A percentile compares a stretch with the other conserved stretches of the same genome.
phyloP scores from a whole-genome alignment of 2,329 filamentous ascomycete genomes.

The Penicillium hesseltinei region DNA sequence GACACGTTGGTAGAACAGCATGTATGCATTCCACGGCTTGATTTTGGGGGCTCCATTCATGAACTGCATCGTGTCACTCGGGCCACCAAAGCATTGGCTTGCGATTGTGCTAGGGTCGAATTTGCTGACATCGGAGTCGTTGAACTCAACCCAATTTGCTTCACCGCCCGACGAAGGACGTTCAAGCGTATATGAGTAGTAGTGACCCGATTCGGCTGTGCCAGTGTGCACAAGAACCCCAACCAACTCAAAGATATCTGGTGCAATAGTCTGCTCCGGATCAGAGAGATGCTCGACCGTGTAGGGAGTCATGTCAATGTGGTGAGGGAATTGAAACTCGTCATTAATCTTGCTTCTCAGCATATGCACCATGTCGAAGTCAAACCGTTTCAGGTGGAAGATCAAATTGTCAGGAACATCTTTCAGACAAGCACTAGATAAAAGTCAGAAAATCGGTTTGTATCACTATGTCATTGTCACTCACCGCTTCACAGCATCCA shows the following conservation, averaged over 20 bases:
- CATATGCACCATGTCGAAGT: constrained; percentile 60
- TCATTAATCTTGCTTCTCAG: constrained; percentile 93
- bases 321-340: constrained; percentile 79
- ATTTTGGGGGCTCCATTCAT: constrained; percentile 52
- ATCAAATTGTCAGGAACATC: constrained; percentile 92
- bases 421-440: constrained; percentile 74
- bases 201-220: constrained; percentile 90
- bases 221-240: constrained; percentile 91
- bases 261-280: constrained; percentile 52
- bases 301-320: constrained; percentile 84
- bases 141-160: constrained; percentile 82
- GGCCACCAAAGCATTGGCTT: constrained; percentile 75
- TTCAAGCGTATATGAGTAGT: constrained; percentile 93
- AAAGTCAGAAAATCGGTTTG: constrained; percentile 12
- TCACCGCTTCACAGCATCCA: constrained; percentile 86
- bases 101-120: constrained; percentile 76
- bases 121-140: constrained; percentile 75
- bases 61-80: constrained; percentile 54
- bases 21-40: constrained; percentile 85
- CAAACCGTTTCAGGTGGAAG: constrained; percentile 75
- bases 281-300: constrained; percentile 80
- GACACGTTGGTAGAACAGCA: constrained; percentile 92
- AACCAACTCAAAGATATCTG: constrained; percentile 89
- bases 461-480: constrained; percentile 7
- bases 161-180: constrained; percentile 55